Percentiles rank a stretch among this genome's conserved stretches.
Conservation (phyloP, 2,329 filamentous ascomycete species). For the Sarocladiaceae sp. region DNA sequence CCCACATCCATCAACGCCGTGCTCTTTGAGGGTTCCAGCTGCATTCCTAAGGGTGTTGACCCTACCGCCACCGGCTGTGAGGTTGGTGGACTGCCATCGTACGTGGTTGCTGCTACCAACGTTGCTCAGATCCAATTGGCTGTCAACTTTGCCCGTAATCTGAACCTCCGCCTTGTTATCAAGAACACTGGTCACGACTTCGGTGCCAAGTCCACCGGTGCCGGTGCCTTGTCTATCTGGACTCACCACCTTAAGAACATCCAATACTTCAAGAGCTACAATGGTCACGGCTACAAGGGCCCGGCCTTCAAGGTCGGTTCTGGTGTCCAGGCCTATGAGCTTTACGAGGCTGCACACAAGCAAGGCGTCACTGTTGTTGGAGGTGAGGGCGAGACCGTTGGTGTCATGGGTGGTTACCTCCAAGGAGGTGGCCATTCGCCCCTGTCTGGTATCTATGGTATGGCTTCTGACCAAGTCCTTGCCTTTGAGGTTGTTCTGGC, state of each 20-base stretch:
- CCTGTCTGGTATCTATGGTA: slow-evolving; percentile 45
- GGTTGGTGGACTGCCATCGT: not conserved
- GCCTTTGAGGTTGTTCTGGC: slow-evolving; percentile 40
- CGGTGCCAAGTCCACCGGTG: slow-evolving; percentile 37
- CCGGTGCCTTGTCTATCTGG: slow-evolving; percentile 49
- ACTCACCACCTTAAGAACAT: slow-evolving; percentile 39
- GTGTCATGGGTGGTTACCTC: slow-evolving; percentile 49
- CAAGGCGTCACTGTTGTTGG: slow-evolving; percentile 45
- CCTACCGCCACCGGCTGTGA: not conserved
- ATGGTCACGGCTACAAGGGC: slow-evolving; percentile 33
- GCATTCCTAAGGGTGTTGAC: not conserved
- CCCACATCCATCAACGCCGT: not conserved
- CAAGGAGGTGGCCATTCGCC: slow-evolving; percentile 56
- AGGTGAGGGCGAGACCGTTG: slow-evolving; percentile 49
- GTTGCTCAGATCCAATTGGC: not conserved
- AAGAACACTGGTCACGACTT: slow-evolving; percentile 16
- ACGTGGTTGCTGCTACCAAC: not conserved
- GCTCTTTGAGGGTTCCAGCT: not conserved
- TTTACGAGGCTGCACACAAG: slow-evolving; percentile 38
- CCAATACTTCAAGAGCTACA: slow-evolving; percentile 25
- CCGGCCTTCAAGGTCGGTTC: slow-evolving; percentile 49
- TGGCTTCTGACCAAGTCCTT: slow-evolving; percentile 57
- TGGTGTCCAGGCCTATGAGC: slow-evolving; percentile 43
- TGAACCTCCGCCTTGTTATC: slow-evolving; percentile 2
- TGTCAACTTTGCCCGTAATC: slow-evolving; percentile 2